Evolutionary conservation across 2,329 filamentous ascomycete species (phyloP).

Genomic region (Drechslera avenae): DNA sequence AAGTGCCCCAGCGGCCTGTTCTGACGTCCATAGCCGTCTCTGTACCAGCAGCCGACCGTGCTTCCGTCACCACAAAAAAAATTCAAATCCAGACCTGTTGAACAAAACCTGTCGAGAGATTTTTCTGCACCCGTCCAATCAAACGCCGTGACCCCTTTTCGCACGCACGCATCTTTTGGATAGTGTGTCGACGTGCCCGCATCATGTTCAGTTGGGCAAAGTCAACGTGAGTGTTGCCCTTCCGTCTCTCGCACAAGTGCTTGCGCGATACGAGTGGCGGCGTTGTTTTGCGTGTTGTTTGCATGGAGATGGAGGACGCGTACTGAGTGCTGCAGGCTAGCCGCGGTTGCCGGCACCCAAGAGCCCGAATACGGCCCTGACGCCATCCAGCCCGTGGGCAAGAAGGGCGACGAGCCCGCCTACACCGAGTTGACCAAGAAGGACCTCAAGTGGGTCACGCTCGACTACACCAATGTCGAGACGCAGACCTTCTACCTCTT

Average conservation of each 20-base stretch:
- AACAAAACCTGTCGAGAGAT: constrained; percentile 38
- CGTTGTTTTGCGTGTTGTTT: neutral
- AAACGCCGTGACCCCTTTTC: constrained; percentile 28
- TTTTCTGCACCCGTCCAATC: constrained; percentile 31
- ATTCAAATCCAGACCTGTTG: constrained; percentile 29
- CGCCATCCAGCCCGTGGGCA: constrained; percentile 83
- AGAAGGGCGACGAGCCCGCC: constrained; percentile 76
- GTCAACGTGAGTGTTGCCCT: constrained; percentile 70
- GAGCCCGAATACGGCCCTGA: constrained; percentile 93
- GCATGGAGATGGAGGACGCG: constrained; percentile 1
- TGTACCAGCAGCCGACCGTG: constrained; percentile 29
- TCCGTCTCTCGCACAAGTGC: constrained; percentile 18
- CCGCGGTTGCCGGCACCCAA: constrained; percentile 89
- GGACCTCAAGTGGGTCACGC: constrained; percentile 79
- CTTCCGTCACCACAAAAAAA: constrained; percentile 26
- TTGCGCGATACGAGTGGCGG: constrained; percentile 18
- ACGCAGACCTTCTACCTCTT: constrained; percentile 93
- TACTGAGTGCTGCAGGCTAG: constrained; percentile 53
- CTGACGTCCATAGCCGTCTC: constrained; percentile 11
- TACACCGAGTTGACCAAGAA: constrained; percentile 80
- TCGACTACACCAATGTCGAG: constrained; percentile 88
- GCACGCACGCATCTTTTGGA: constrained; percentile 33
- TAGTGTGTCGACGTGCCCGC: constrained; percentile 36
- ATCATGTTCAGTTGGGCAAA: constrained; percentile 93
- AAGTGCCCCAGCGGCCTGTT: constrained; percentile 18